Evolutionary conservation across 2,329 filamentous ascomycete genomes (phyloP).

Genomic region (Cercospora beticola): DNA sequence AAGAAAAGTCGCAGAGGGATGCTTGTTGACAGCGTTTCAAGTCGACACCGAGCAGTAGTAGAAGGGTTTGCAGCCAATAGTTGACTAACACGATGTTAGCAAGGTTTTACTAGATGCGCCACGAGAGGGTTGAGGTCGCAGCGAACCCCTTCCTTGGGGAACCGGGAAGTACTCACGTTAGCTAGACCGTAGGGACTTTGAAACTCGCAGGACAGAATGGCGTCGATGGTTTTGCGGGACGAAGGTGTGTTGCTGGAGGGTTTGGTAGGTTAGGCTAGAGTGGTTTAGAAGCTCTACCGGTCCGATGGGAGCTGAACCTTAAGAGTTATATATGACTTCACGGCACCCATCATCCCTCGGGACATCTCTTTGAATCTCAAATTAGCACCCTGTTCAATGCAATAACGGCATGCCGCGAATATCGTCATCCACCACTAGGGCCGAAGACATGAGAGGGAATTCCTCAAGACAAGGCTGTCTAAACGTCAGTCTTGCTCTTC

Average conservation of each 20-base stretch:
- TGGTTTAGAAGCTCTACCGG: conserved; percentile 19
- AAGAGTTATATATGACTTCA: conserved; percentile 24
- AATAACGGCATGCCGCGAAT: conserved; percentile 21
- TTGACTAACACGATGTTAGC: conserved; percentile 13
- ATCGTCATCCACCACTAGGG: conserved; percentile 18
- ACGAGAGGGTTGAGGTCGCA: conserved; percentile 13
- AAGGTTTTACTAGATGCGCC: conserved; percentile 15
- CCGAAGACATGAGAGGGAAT: conserved; percentile 15
- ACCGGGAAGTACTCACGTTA: conserved; percentile 17
- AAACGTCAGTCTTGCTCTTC: conserved; percentile 20
- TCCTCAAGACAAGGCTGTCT: conserved; percentile 6
- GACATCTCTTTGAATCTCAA: conserved; percentile 24
- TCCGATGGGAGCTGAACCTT: conserved; percentile 23
- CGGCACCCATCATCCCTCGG: conserved; percentile 8
- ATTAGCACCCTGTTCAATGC: conserved; percentile 20
- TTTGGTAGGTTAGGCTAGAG: conserved; percentile 21
- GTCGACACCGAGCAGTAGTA: conserved; percentile 11
- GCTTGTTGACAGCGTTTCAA: conserved; percentile 19
- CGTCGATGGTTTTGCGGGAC: conserved; percentile 12
- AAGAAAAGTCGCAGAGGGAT: conserved; percentile 11
- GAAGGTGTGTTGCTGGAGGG: conserved; percentile 20
- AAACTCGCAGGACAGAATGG: conserved; percentile 20
- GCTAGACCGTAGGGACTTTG: conserved; percentile 23
- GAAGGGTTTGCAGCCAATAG: conserved; percentile 12
- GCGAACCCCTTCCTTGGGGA: conserved; percentile 4